phyloP scores from a whole-genome alignment of 768 basidiomycete genomes.

The Pisolithus orientalis region DNA sequence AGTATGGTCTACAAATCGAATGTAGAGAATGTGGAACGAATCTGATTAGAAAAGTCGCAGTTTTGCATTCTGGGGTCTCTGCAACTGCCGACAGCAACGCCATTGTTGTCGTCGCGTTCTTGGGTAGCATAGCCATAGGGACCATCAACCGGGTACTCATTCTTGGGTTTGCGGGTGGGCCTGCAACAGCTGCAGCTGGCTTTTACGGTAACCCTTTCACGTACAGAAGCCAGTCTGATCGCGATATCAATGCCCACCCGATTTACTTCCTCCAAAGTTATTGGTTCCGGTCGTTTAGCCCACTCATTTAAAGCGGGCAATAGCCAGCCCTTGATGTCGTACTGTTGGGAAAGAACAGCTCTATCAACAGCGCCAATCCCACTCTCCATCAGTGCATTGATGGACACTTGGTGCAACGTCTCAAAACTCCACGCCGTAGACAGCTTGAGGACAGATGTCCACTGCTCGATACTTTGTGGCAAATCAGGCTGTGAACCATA shows the following conservation, averaged over 20 bases:
- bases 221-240: constrained; percentile 10
- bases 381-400: constrained; percentile 12
- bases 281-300: constrained; percentile 1
- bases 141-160: no score
- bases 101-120: no score
- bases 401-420: constrained; percentile 22
- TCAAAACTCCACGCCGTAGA: constrained; percentile 33
- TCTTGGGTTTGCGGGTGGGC: no score
- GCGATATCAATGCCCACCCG: constrained; percentile 20
- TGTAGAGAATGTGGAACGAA: no score
- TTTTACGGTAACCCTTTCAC: not conserved
- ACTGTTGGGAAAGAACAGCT: constrained; percentile 26
- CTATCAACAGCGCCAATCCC: constrained; percentile 22
- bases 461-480: constrained; percentile 17
- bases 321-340: constrained; percentile 28
- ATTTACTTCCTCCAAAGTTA: constrained; percentile 20
- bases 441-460: constrained; percentile 33
- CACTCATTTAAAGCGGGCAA: constrained; percentile 32
- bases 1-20: no score
- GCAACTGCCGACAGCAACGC: no score
- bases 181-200: no score
- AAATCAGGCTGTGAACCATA: not conserved
- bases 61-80: no score
- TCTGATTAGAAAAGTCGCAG: no score
- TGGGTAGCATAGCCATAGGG: no score